Conservation (phyloP, 805 yeast species). For the Wickerhamiella qilinensis region DNA sequence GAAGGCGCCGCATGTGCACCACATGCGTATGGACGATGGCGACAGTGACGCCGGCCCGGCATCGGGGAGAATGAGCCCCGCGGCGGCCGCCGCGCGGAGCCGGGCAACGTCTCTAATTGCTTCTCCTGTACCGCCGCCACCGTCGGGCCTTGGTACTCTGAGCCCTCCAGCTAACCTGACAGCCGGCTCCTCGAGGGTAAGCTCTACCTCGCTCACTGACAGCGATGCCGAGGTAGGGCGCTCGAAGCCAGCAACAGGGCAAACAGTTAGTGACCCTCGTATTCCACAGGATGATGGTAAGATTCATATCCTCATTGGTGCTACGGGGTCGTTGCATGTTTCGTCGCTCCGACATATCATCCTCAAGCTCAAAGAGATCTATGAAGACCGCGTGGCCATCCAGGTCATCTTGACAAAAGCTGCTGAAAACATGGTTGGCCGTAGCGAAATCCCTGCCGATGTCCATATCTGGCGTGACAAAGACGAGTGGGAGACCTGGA, state of each 20-base stretch:
- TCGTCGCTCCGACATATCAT: constrained; percentile 65
- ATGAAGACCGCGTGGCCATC: constrained; percentile 63
- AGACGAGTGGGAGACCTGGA: constrained; percentile 93
- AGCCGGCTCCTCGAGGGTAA: not conserved
- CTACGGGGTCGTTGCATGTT: constrained; percentile 79
- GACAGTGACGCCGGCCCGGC: not conserved
- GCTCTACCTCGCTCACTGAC: not conserved
- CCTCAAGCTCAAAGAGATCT: constrained; percentile 64
- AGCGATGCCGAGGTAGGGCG: not conserved
- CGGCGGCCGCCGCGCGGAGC: not conserved
- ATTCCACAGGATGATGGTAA: constrained; percentile 74
- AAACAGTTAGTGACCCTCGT: constrained; percentile 35
- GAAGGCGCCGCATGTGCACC: constrained; percentile 8
- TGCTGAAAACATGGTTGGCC: constrained; percentile 62
- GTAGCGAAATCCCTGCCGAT: constrained; percentile 42
- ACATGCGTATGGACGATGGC: not conserved
- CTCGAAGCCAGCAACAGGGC: not conserved
- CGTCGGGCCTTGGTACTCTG: not conserved
- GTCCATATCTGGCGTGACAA: constrained; percentile 83
- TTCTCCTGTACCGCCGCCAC: no score
- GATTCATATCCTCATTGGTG: constrained; percentile 69
- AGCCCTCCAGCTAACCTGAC: not conserved
- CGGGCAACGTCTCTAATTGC: not conserved
- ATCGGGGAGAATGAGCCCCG: not conserved
- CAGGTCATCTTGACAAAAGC: constrained; percentile 76